Evolutionary conservation across 2,329 filamentous ascomycete genomes (phyloP), one percentile per base, ranked within the genome.

Genomic region (Talaromyces sp.): DNA sequence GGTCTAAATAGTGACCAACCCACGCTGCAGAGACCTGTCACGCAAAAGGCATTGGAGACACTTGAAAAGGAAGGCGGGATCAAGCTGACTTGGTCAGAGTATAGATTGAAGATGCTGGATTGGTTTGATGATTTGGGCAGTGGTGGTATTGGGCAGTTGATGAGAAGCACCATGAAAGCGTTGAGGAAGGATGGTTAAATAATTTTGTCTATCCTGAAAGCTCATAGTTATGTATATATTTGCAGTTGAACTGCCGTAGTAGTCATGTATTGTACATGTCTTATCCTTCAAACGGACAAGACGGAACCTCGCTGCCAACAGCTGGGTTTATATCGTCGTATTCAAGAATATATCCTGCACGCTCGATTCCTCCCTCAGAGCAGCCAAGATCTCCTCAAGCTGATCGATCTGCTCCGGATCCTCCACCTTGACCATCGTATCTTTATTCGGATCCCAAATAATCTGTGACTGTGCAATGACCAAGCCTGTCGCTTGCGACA

Each of bases 321-420:
- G 39, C 27, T 41, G n/a, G 10, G 1, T 39, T 58, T 71, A 71
- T 39, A 73, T 68, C 4, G 68, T 68, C 25, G 77, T 74, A 70
- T 97, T 97, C 71, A 89, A 82, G 71, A 93, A 96, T 47, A 97
- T 84, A 37, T 88, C 90, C 73, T 92, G 91, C 49, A 97, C 87
- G 68, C 90, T 90, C 0, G 86, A 79, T 64, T 90, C 84, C 59
- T 94, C 90, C 65, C 87, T 84, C 47, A 83, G 67, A 27, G 69
- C 66, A 67, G 74, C 73, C 15, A 89, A 66, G 61, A 96, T 85
- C 3, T 84, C 81, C 50, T 82, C 81, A 33, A 97, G 80, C 19
- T 82, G 79, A 59, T 84, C 79, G 0, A 84, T 83, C 1, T 85
- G 82, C 13, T 85, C 81, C 15, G 84, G 79, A 17, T 85, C 83